phyloP scores from a whole-genome alignment of 163 green algal species.

The Scenedesmus sp. region DNA sequence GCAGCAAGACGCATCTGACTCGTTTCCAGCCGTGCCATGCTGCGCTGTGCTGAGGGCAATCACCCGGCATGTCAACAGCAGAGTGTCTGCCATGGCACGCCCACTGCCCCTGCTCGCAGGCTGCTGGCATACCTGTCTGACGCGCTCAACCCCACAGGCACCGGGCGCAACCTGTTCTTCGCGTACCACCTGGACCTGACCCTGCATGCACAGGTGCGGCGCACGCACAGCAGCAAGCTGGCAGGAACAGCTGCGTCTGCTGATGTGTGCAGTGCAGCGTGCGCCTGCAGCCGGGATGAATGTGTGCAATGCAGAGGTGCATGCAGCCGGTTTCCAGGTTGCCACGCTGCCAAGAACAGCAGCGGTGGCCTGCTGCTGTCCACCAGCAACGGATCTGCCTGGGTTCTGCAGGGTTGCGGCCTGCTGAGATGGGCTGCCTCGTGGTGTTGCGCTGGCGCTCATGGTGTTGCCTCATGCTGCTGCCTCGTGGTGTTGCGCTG shows the following conservation, averaged over 20 bases:
- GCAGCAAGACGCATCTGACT: too few relatives aligned
- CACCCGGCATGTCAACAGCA: too few relatives aligned
- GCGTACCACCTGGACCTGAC: constrained; percentile 81
- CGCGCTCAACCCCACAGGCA: constrained; percentile 71
- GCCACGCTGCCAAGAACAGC: neutral
- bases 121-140: constrained; percentile 69
- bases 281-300: neutral
- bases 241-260: too few relatives aligned
- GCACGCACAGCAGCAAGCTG: neutral
- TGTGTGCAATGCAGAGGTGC: neutral
- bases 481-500: neutral
- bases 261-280: neutral
- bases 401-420: neutral
- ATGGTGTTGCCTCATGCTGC: too few relatives aligned
- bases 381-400: neutral
- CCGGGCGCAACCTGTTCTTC: constrained; percentile 83
- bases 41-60: too few relatives aligned
- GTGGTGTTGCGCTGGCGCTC: constrained; percentile 23
- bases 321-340: neutral
- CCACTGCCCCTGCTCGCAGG: constrained; percentile 19
- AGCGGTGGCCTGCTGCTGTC: neutral
- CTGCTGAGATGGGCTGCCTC: neutral
- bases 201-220: constrained; percentile 73
- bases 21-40: too few relatives aligned
- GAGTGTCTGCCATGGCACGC: too few relatives aligned